A percentile compares a stretch with the other conserved stretches of the same genome.
Evolutionary conservation across 495 filamentous ascomycete genomes (phyloP).

Genomic region (Penicillium paradoxum): DNA sequence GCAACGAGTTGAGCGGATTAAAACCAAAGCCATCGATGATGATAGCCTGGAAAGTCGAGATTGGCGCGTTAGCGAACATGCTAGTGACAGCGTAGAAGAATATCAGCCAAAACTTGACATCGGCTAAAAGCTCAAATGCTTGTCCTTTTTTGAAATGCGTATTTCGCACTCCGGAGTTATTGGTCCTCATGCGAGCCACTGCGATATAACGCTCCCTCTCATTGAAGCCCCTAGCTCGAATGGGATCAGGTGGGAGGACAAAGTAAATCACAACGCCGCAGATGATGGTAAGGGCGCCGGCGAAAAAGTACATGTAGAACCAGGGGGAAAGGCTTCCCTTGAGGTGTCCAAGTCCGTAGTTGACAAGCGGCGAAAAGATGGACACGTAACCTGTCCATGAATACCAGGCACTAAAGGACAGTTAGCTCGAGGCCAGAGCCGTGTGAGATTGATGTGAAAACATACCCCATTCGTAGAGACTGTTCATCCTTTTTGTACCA

Average conservation of each 20-base stretch:
- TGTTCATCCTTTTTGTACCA: conserved; percentile 45
- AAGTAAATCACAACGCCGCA: conserved; percentile 29
- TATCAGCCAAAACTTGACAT: conserved; percentile 44
- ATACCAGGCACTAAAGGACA: conserved; percentile 18
- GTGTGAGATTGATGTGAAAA: neutral
- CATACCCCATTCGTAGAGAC: conserved; percentile 40
- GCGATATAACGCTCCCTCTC: conserved; percentile 44
- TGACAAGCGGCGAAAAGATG: conserved; percentile 23
- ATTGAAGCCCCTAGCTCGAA: conserved; percentile 35
- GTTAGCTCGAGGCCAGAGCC: neutral
- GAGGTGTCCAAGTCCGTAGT: conserved; percentile 26
- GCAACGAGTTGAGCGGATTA: neutral
- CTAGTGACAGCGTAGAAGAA: conserved; percentile 34
- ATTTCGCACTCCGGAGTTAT: conserved; percentile 46
- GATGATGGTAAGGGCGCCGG: conserved; percentile 20
- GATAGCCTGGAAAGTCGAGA: conserved; percentile 7
- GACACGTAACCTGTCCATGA: conserved; percentile 24
- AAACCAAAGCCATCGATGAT: neutral
- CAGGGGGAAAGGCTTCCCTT: conserved; percentile 19
- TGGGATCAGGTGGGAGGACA: conserved; percentile 43
- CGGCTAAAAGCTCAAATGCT: conserved; percentile 38
- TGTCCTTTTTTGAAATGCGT: conserved; percentile 48
- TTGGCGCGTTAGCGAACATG: conserved; percentile 42
- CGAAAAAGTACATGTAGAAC: conserved; percentile 29
- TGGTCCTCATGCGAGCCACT: conserved; percentile 41